Evolutionary conservation across 1,284 basidiomycete genomes (phyloP), one percentile per base, ranked within the genome.

Genomic region (Sporisorium iseilematis-ciliati): DNA sequence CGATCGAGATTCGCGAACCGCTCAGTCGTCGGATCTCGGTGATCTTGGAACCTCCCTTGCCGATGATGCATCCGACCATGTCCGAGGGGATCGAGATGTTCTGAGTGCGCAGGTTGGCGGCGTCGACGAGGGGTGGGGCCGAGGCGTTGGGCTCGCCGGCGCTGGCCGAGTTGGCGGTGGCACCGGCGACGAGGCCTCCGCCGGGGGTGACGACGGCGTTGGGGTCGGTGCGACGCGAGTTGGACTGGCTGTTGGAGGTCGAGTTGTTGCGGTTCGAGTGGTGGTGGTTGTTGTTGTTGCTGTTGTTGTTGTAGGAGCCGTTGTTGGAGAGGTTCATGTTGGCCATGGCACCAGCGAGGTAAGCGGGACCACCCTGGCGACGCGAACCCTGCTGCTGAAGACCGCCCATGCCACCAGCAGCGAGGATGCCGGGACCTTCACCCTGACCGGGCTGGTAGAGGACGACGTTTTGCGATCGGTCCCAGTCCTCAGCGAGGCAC

Each of bases 1-100:
- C 97, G 81, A 99, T 99, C 65, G 92, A 94, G 86, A 99, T 99
- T 87, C 95, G 93, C 77, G 93, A 95, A 49, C 96, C 96, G 70
- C 93, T 95, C 61, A 98, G 89, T 64, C 96, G 92, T 79, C 96
- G 92, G 86, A 99, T 99, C 87, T 99, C 96, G 66, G 95, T 97
- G 82, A 99, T 99, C 89, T 98, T 99, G 81, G 93, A 92, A 38
- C 96, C 96, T 83, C 92, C 94, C 78, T 95, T 93, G 72, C 96
- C 96, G 82, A 88, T 89, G 75, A 82, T 86, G 78, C 86, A 87
- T 85, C 95, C 95, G 77, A 98, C 96, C 96, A 99, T 99, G 78
- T 82, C 81, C 7, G 75, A 76, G 11, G 96, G 96, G 82, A 99
- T 99, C 77, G 95, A 96, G 82, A 99, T 99, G 87, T 97, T 97